Evolutionary conservation across 306 rosid species (phyloP).

Genomic region (Albizia julibrissin): DNA sequence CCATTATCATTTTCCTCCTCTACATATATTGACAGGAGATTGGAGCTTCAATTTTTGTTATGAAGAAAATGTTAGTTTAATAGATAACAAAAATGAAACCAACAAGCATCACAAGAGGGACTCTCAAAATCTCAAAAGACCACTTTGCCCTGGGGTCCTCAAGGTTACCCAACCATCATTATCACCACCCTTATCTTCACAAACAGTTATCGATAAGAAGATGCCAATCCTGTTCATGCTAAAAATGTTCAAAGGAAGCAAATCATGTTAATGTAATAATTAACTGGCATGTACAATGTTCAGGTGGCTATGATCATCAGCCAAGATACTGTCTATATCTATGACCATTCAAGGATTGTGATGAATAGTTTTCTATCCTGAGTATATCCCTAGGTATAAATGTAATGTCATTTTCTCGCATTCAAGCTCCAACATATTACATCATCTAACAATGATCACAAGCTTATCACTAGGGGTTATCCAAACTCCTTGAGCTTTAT

Average conservation of each 20-base stretch:
- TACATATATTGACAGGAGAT: neutral
- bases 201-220: slow-evolving; percentile 13
- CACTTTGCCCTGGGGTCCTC: slow-evolving; percentile 4
- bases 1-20: neutral
- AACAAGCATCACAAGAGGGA: neutral
- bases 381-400: neutral
- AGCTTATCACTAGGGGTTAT: neutral
- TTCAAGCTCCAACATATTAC: slow-evolving; percentile 10
- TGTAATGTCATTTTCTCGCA: neutral
- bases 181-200: neutral
- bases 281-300: neutral
- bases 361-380: neutral
- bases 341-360: neutral
- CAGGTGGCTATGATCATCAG: neutral
- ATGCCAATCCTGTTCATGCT: neutral
- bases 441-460: neutral
- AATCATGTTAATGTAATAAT: neutral
- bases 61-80: neutral
- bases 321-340: slow-evolving; percentile 16
- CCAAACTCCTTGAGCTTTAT: neutral
- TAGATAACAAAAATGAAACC: slow-evolving; percentile 6
- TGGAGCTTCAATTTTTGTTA: neutral
- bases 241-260: slow-evolving; percentile 10
- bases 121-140: neutral
- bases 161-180: neutral